Evolutionary conservation across 1,139 yeast species (phyloP), one percentile per base, ranked within the genome.

Genomic region (Lodderomyces margitis): DNA sequence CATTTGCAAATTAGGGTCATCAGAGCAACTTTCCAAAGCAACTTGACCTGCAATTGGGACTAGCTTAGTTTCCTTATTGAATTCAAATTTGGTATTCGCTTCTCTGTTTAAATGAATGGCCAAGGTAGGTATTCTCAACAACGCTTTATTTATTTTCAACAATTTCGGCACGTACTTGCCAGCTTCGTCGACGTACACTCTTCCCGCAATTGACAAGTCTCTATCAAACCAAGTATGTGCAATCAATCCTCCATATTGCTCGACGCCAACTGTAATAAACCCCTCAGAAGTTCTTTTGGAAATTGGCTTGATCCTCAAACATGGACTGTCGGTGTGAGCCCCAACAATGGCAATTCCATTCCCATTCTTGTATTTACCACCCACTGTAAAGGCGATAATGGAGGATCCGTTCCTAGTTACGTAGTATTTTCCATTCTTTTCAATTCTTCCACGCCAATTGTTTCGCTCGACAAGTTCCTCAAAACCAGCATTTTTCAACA

Each of bases 291-390:
- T 64, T 55, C 80, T 80, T 55, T 82, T 80, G 21, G 96, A 87
- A 35, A 85, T 72, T n/a, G 98, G 98, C 66, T 92, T 92, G 53
- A 92, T 80, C 55, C 95, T 74, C 50, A 91, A 72, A 40, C 88
- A 82, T n/a, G 98, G 98, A 8, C 96, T 86, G 60, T 92, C 98
- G 0, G 96, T 88, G 58, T 89, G 97, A 4, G 96, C 95, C 21
- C 98, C 98, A 34, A 89, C 83, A 45, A 92, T 83, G 6, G 96
- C 81, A 46, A 91, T 75, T 15, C 95, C 94, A 52, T 84, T 81
- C 12, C 95, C 95, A n/a, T 87, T 83, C 41, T 62, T 56, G 79
- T 87, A 87, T 43, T 80, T 60, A 11, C 74, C 75, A 38, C 96
- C 96, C 24, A 87, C 80, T 2, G 83, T 80, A 62, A 92, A 92